Evolutionary conservation across 2,329 filamentous ascomycete genomes (phyloP).

Genomic region (Epichloe elymi): DNA sequence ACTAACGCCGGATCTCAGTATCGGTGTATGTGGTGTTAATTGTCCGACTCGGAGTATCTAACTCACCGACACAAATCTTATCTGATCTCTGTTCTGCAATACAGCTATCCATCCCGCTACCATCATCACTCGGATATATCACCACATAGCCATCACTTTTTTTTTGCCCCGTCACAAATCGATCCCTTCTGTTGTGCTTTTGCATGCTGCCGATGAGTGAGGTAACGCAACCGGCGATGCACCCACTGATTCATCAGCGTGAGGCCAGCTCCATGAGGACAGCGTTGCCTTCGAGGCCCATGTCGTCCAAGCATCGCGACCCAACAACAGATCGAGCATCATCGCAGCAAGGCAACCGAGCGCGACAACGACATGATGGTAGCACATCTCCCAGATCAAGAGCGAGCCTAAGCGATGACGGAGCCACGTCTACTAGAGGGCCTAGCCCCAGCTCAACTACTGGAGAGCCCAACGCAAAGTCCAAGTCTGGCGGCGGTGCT

Average conservation of each 20-base stretch:
- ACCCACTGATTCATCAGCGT: slow-evolving; percentile 16
- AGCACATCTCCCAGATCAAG: slow-evolving; percentile 16
- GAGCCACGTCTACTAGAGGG: slow-evolving; percentile 12
- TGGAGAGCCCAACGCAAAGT: slow-evolving; percentile 8
- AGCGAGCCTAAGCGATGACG: slow-evolving; percentile 14
- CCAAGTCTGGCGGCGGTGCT: slow-evolving; percentile 4
- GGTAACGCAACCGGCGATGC: slow-evolving; percentile 12
- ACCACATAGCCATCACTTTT: not conserved
- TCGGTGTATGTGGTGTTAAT: not conserved
- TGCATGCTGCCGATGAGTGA: slow-evolving; percentile 20
- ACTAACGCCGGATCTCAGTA: not conserved
- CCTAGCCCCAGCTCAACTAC: slow-evolving; percentile 16
- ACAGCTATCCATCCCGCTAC: not conserved
- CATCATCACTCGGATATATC: not conserved
- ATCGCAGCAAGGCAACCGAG: slow-evolving; percentile 12
- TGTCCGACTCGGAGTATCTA: not conserved
- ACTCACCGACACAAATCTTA: not conserved
- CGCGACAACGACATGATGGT: slow-evolving; percentile 10
- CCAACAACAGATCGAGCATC: slow-evolving; percentile 12
- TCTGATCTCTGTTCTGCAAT: slow-evolving; percentile 2
- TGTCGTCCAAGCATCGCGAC: slow-evolving; percentile 20
- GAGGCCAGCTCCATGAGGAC: slow-evolving; percentile 20
- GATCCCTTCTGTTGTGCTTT: not conserved
- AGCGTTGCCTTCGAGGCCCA: slow-evolving; percentile 25
- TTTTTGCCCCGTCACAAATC: not conserved